phyloP scores from a whole-genome alignment of 176 grass and related monocot species.

The Puccinellia tenuiflora region DNA sequence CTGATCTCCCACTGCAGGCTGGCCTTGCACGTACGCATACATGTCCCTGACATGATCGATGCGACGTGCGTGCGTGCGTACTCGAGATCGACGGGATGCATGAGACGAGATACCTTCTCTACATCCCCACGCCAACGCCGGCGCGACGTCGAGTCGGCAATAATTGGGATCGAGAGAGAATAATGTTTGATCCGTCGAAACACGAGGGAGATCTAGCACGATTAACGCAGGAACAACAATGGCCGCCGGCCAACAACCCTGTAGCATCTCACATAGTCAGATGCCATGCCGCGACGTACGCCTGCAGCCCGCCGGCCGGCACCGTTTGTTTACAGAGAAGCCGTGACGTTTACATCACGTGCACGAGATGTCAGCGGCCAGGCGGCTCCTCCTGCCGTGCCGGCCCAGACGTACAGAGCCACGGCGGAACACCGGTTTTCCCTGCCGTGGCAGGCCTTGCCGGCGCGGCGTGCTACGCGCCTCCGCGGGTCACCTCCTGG shows the following conservation, averaged over 20 bases:
- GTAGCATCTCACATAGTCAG: neutral
- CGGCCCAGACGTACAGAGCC: neutral
- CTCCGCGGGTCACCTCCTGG: neutral
- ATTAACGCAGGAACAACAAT: no score
- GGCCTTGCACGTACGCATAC: neutral
- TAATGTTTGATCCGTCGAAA: neutral
- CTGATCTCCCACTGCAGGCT: neutral
- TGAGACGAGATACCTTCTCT: neutral
- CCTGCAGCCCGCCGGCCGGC: neutral
- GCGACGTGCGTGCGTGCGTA: slow-evolving; percentile 10
- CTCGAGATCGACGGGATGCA: slow-evolving; percentile 3
- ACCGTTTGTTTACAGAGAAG: neutral
- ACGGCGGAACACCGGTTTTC: slow-evolving; percentile 15
- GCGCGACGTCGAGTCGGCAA: slow-evolving; percentile 5
- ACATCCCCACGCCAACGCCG: neutral
- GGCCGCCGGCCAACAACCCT: neutral
- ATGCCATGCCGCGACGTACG: slow-evolving; percentile 2
- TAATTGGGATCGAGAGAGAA: slow-evolving; percentile 3
- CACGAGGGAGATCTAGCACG: no score
- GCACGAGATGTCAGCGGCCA: neutral
- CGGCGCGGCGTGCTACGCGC: slow-evolving; percentile 12
- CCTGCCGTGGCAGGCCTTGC: neutral
- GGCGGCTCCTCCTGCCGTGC: neutral
- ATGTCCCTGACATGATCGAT: slow-evolving; percentile 4
- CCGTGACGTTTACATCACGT: slow-evolving; percentile 23